These are phyloP conservation scores for Polychaeton citri DNA, from an alignment of 2,329 filamentous ascomycete species.

Conservation along the genomic window DNA sequence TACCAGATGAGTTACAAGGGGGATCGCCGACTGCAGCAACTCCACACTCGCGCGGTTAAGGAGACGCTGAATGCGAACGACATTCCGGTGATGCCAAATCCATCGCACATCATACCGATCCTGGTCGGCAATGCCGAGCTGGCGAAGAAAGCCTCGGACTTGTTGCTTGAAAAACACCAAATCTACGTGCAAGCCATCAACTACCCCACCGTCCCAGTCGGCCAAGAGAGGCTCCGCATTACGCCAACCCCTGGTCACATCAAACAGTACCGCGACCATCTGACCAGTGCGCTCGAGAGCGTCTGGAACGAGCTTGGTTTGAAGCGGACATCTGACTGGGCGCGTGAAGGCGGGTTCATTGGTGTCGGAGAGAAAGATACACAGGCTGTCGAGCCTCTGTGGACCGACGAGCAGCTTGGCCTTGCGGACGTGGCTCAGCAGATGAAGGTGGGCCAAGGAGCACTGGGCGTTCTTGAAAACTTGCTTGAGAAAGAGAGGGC, in stretches of 20 bases:
- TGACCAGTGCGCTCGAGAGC: constrained; percentile 69
- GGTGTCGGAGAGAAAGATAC: constrained; percentile 68
- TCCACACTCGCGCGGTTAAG: constrained; percentile 93
- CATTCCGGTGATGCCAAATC: constrained; percentile 96
- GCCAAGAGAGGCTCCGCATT: constrained; percentile 92
- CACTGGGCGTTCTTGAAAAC: constrained; percentile 33
- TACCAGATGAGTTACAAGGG: constrained; percentile 79
- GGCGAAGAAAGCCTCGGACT: constrained; percentile 82
- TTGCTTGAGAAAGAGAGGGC: constrained; percentile 33
- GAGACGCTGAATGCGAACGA: constrained; percentile 62
- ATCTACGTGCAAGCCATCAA: constrained; percentile 99
- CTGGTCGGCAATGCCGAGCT: constrained; percentile 88
- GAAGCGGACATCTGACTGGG: constrained; percentile 90
- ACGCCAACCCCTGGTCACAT: constrained; percentile 90
- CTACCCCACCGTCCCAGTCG: constrained; percentile 93
- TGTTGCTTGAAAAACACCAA: constrained; percentile 75
- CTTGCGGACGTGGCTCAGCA: constrained; percentile 53
- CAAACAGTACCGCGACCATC: constrained; percentile 70
- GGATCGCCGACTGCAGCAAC: constrained; percentile 82
- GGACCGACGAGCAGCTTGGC: constrained; percentile 80
- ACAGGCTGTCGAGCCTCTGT: constrained; percentile 56
- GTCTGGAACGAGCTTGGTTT: constrained; percentile 84
- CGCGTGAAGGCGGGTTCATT: constrained; percentile 79
- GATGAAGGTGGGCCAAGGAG: constrained; percentile 36
- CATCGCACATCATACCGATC: constrained; percentile 88